A percentile compares a stretch with the other conserved stretches of the same genome.
Conservation (phyloP, 352 stramenopile genomes). For the Globisporangium cylindrosporum region DNA sequence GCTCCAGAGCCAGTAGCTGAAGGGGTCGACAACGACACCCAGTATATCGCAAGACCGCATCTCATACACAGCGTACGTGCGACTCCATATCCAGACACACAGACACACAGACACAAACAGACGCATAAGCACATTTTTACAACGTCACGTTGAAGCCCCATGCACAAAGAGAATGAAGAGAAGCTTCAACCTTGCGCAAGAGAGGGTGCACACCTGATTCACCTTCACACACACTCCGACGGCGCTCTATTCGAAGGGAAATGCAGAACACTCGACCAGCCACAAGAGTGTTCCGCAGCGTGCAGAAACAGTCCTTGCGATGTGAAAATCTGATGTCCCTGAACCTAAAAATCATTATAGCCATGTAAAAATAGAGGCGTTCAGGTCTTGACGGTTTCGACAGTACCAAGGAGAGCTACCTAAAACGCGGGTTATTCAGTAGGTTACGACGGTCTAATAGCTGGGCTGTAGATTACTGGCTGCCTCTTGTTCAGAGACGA, state of each 20-base stretch:
- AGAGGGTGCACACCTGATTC: not conserved
- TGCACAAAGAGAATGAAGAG: not conserved
- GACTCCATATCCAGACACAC: not conserved
- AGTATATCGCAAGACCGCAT: not conserved
- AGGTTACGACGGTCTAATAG: not conserved
- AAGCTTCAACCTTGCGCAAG: not conserved
- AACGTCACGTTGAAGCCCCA: constrained; percentile 1
- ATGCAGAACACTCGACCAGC: not conserved
- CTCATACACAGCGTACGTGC: not conserved
- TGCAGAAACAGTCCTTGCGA: not conserved
- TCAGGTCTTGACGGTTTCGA: too few relatives aligned
- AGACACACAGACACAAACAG: not conserved
- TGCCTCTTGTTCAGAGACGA: not conserved
- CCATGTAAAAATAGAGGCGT: not conserved
- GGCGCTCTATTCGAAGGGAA: constrained; percentile 7
- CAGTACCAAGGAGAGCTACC: too few relatives aligned
- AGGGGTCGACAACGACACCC: not conserved
- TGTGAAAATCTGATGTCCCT: not conserved
- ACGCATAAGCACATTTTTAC: constrained; percentile 3
- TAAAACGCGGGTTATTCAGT: not conserved
- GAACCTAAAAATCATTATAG: not conserved
- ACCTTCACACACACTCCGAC: not conserved
- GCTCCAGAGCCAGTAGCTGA: constrained; percentile 16
- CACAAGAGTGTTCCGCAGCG: constrained; percentile 8
- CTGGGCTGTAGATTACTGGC: not conserved